A percentile compares a stretch with the other conserved stretches of the same genome.
These are phyloP conservation scores for Hirsutella minnesotensis DNA, from an alignment of 2,329 filamentous ascomycete genomes.

Conservation along the genomic window DNA sequence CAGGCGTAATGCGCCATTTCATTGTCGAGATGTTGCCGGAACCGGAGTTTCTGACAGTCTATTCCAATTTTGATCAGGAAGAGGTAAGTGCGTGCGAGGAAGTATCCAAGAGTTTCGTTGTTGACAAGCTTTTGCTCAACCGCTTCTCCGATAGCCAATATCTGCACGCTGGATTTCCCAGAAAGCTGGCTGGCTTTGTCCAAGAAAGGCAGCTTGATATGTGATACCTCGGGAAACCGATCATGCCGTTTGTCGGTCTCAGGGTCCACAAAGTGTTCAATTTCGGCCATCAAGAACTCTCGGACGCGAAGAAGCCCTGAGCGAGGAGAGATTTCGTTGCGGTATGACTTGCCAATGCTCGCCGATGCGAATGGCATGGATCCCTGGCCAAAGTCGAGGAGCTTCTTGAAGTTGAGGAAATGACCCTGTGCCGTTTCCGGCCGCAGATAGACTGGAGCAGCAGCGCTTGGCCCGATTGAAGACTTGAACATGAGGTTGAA, in stretches of 20 bases:
- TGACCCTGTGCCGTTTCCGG: constrained; percentile 97
- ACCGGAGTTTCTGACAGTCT: constrained; percentile 78
- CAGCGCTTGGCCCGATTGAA: constrained; percentile 82
- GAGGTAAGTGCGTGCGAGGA: constrained; percentile 82
- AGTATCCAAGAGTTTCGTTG: constrained; percentile 97
- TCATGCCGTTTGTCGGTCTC: constrained; percentile 87
- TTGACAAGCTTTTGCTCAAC: constrained; percentile 76
- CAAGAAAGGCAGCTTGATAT: constrained; percentile 73
- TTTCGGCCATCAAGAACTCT: constrained; percentile 97
- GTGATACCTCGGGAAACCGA: constrained; percentile 74
- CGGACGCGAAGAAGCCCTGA: constrained; percentile 85
- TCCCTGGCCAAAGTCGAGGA: constrained; percentile 91
- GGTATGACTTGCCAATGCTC: constrained; percentile 93
- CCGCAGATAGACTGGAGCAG: constrained; percentile 71
- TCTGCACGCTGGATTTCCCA: constrained; percentile 66
- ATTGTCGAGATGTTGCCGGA: constrained; percentile 87
- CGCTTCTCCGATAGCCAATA: constrained; percentile 72
- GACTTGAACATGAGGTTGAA: constrained; percentile 99
- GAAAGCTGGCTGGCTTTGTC: constrained; percentile 76
- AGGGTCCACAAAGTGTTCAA: constrained; percentile 96
- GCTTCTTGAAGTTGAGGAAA: constrained; percentile 93
- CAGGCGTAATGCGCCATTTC: constrained; percentile 80
- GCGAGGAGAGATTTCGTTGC: constrained; percentile 93
- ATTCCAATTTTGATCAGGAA: constrained; percentile 85
- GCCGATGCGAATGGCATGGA: constrained; percentile 95